These are phyloP conservation scores for Ustilago loliicola DNA, from an alignment of 1,284 basidiomycete species.

Conservation along the genomic window DNA sequence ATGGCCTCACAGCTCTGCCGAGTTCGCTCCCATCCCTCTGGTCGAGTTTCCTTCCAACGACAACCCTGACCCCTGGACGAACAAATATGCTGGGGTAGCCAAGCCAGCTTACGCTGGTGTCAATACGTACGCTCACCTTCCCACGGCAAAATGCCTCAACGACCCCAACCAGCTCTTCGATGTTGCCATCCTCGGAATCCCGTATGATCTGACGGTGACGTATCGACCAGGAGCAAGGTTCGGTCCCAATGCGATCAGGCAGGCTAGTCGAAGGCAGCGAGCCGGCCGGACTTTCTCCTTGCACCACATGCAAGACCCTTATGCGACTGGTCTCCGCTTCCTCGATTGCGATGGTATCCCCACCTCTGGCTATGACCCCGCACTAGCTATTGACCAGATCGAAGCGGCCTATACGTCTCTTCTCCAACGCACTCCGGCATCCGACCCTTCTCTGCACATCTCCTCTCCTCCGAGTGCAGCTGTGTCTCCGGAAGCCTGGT, in stretches of 20 bases:
- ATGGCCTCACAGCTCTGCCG: slow-evolving; percentile 35
- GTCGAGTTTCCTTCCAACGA: slow-evolving; percentile 51
- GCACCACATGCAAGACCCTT: slow-evolving; percentile 50
- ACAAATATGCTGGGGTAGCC: slow-evolving; percentile 44
- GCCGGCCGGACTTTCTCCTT: slow-evolving; percentile 41
- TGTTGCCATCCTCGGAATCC: slow-evolving; percentile 57
- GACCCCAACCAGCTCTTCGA: slow-evolving; percentile 42
- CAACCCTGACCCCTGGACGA: slow-evolving; percentile 41
- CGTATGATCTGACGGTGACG: slow-evolving; percentile 53
- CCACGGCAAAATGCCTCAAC: slow-evolving; percentile 36
- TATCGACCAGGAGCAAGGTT: slow-evolving; percentile 55
- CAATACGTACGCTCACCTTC: slow-evolving; percentile 57
- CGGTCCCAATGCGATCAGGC: slow-evolving; percentile 51
- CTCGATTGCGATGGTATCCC: slow-evolving; percentile 59
- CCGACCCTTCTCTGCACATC: slow-evolving; percentile 13
- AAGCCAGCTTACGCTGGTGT: slow-evolving; percentile 43
- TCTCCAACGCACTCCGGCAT: slow-evolving; percentile 30
- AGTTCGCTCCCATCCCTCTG: slow-evolving; percentile 37
- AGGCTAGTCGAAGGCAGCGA: slow-evolving; percentile 47
- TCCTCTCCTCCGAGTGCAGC: slow-evolving; percentile 10
- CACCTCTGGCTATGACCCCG: slow-evolving; percentile 48
- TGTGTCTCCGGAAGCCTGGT: slow-evolving; percentile 30
- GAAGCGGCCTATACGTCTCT: slow-evolving; percentile 46
- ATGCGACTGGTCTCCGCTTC: slow-evolving; percentile 43
- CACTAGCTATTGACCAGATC: slow-evolving; percentile 55